Evolutionary conservation across 495 filamentous ascomycete species (phyloP), one percentile per base, ranked within the genome.

Genomic region (Neurospora intermedia): DNA sequence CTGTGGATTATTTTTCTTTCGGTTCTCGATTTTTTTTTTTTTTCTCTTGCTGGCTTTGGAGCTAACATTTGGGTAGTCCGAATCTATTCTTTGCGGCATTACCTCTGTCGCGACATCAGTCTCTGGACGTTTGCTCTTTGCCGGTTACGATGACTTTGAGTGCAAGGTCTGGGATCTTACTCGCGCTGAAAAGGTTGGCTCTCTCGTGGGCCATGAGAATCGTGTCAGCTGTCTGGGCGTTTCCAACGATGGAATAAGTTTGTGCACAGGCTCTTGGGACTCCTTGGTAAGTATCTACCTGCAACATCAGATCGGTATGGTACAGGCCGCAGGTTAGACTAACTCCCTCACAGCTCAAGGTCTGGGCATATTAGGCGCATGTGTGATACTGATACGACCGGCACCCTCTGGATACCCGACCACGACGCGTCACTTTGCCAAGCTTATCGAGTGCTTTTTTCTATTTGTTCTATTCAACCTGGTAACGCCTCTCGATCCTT

Each of bases 131-230:
- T 87, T 99, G 78, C 87, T 99, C 48, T 99, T 99, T 80, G 96
- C 96, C 72, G 96, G 96, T 73, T 99, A 99, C 80, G 96, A 99
- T 78, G 96, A 99, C 79, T 99, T 98, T 79, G 96, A 99, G 84
- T 99, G 96, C 92, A 99, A 99, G 91, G 96, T 99, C 46, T 99
- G 96, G 96, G 96, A 99, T 86, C 89, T 96, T 71, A 92, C 97
- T 48, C 93, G 96, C 72, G 96, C 95, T 70, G 96, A 99, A 81
- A 96, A 97, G 83, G 94, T 99, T 72, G 96, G 96, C 77, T 97
- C 94, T 48, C 86, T 99, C 69, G 94, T 94, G 77, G 96, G 96
- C 75, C 96, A 99, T 82, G 96, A 99, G 82, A 99, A 99, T 85
- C 92, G 96, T 74, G 96, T 99, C 77, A 98, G 95, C 89, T 99